These are phyloP conservation scores for Leccinum subgranulosum DNA, from an alignment of 768 basidiomycete genomes.

Conservation along the genomic window DNA sequence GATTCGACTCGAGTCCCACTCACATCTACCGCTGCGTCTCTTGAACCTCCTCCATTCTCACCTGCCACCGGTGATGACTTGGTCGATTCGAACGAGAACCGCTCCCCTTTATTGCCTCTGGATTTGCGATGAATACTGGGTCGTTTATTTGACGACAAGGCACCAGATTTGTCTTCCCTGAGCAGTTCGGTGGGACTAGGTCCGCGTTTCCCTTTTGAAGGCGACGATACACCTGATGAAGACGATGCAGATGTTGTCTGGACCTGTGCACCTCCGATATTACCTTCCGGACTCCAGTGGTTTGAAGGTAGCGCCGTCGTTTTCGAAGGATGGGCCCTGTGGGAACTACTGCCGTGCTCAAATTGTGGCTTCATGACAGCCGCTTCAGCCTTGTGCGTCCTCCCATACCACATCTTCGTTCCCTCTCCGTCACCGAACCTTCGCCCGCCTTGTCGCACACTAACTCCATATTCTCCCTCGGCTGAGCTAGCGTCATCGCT, in stretches of 20 bases:
- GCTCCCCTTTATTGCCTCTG: slow-evolving; percentile 7
- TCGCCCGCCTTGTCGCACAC: slow-evolving; percentile 12
- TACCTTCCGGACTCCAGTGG: slow-evolving; percentile 4
- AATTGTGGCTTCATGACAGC: background rate
- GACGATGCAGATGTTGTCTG: slow-evolving; percentile 10
- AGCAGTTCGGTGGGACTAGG: slow-evolving; percentile 70
- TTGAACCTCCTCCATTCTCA: slow-evolving; percentile 9
- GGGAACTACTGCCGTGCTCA: background rate
- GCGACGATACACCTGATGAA: slow-evolving; percentile 24
- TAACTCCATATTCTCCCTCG: slow-evolving; percentile 8
- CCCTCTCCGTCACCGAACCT: slow-evolving; percentile 16
- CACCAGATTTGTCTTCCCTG: slow-evolving; percentile 59
- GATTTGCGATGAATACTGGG: slow-evolving; percentile 59
- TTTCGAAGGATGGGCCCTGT: slow-evolving; percentile 9
- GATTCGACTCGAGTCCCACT: background rate
- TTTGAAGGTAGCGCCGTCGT: slow-evolving; percentile 1
- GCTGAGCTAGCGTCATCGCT: slow-evolving; percentile 21
- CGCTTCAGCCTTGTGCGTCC: background rate
- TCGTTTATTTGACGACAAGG: slow-evolving; percentile 55
- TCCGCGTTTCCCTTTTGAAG: slow-evolving; percentile 56
- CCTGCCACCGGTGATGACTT: slow-evolving; percentile 4
- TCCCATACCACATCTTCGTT: slow-evolving; percentile 3
- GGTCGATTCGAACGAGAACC: slow-evolving; percentile 11
- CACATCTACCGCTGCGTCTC: background rate
- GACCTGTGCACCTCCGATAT: slow-evolving; percentile 1